Evolutionary conservation across 2,329 filamentous ascomycete species (phyloP).

Genomic region (Hymenoscyphus linearis): DNA sequence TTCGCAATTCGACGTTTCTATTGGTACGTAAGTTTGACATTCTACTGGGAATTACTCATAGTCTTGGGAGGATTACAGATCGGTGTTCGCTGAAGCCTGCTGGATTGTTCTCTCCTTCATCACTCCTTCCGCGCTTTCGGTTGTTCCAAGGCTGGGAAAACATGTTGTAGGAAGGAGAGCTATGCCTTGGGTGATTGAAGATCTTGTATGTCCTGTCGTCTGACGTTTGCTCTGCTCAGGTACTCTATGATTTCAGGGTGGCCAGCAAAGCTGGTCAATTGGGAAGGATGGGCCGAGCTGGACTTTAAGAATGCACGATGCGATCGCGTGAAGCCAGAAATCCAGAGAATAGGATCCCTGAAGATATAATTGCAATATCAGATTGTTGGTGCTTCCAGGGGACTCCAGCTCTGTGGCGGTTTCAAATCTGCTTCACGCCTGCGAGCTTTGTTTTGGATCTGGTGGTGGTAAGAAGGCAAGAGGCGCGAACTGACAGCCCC

Average conservation of each 20-base stretch:
- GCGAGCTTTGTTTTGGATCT: conserved; percentile 6
- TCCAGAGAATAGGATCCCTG: conserved; percentile 14
- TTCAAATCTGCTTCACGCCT: conserved; percentile 22
- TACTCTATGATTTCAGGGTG: neutral
- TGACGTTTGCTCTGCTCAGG: conserved; percentile 3
- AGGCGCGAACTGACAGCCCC: neutral
- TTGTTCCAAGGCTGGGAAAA: conserved; percentile 19
- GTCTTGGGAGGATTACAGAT: conserved; percentile 20
- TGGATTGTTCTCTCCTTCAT: conserved; percentile 22
- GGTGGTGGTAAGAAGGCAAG: neutral
- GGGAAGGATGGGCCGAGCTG: conserved; percentile 1
- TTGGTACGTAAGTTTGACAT: conserved; percentile 6
- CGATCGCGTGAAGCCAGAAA: neutral
- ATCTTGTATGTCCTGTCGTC: conserved; percentile 14
- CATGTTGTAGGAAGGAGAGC: conserved; percentile 14
- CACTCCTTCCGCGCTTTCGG: conserved; percentile 28
- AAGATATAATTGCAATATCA: conserved; percentile 17
- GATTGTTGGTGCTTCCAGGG: neutral
- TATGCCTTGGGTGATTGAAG: conserved; percentile 1
- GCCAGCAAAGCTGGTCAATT: conserved; percentile 14
- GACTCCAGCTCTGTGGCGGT: conserved; percentile 16
- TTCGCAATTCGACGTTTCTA: conserved; percentile 31
- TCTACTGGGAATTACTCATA: neutral
- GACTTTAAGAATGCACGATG: conserved; percentile 8
- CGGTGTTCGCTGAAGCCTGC: conserved; percentile 31